These are phyloP conservation scores for Taphrina wiesneri DNA, from an alignment of 1,139 yeast genomes.

Conservation along the genomic window DNA sequence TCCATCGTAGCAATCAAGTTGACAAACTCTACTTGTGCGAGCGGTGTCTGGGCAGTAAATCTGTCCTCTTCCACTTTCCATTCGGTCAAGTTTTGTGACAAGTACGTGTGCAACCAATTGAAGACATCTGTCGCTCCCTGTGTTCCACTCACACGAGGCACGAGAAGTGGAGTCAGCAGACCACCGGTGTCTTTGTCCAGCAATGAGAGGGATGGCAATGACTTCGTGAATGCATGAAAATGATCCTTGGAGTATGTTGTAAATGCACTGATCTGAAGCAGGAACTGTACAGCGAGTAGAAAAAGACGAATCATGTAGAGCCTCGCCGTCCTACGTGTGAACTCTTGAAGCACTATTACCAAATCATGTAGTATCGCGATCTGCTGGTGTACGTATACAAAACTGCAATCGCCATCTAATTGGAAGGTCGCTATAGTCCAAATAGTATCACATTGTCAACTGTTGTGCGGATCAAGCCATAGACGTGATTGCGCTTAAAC, in stretches of 20 bases:
- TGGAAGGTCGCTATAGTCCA: no score
- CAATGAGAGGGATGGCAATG: slow-evolving; percentile 35
- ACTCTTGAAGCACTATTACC: no score
- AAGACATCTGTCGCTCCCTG: slow-evolving; percentile 39
- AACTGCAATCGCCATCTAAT: no score
- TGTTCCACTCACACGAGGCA: slow-evolving; percentile 53
- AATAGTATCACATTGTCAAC: no score
- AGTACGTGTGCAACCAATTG: slow-evolving; percentile 42
- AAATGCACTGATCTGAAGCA: not conserved
- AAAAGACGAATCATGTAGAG: not conserved
- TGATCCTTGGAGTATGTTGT: slow-evolving; percentile 15
- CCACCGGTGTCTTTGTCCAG: slow-evolving; percentile 34
- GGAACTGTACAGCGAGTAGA: not conserved
- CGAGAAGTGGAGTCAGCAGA: slow-evolving; percentile 44
- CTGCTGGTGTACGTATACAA: no score
- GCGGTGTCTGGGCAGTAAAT: slow-evolving; percentile 49
- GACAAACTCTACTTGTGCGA: slow-evolving; percentile 49
- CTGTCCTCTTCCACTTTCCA: slow-evolving; percentile 52
- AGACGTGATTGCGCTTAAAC: not conserved
- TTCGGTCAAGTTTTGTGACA: slow-evolving; percentile 39
- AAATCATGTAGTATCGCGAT: no score
- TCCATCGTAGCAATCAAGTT: slow-evolving; percentile 50
- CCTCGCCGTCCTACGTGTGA: no score
- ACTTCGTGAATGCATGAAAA: not conserved
- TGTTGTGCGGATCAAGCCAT: no score